Base-by-base conservation (phyloP, 495 filamentous ascomycete species). In the Trichoderma reesei region DNA sequence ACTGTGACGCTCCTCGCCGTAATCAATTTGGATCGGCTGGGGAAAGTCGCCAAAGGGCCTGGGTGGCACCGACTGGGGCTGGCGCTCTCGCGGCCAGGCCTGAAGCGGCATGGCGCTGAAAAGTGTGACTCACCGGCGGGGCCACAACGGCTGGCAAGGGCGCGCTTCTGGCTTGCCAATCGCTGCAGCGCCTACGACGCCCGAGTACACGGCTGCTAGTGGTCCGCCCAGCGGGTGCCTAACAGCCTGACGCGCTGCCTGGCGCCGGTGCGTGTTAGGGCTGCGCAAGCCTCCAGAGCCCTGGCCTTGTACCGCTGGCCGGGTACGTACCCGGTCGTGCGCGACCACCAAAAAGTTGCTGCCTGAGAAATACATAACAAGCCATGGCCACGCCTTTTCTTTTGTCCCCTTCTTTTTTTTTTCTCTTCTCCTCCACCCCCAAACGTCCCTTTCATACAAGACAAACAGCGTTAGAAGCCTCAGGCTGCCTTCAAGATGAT, bases 401-500 rank as follows among this genome's bases (percentile, higher is more conserved):
- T 37, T 42, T 64, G 34, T 9, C n/a, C 62, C 26, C 48, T 65
- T 62, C n/a, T 63, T 56, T 65, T 62, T 67, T 67, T 67, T 66
- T 66, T 65, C 65, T 63, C 65, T 62, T 63, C 68, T 64, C 64
- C 67, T 69, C 42, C 60, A 70, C 66, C 71, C 68, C 68, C 72
- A 70, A 51, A 48, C 14, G 6, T 42, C 34, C 38, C 1, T 14
- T 39, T 39, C 62, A 48, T 39, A 44, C 36, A 39, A 16, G 31
- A 34, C 54, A 66, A 64, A 37, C 51, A 67, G 37, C 65, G 65
- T 64, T 63, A 38, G 63, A 38, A 60, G 67, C 60, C 46, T 48
- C 65, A 67, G 68, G 70, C 74, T 67, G 67, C 63, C 63, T 70
- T 48, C 73, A 76, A 74, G 72, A 76, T 76, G 74, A 70, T 72